Percentiles rank a stretch among this genome's conserved stretches.
Evolutionary conservation across 176 grass and related monocot genomes (phyloP).

Genomic region (Phyllostachys edulis): DNA sequence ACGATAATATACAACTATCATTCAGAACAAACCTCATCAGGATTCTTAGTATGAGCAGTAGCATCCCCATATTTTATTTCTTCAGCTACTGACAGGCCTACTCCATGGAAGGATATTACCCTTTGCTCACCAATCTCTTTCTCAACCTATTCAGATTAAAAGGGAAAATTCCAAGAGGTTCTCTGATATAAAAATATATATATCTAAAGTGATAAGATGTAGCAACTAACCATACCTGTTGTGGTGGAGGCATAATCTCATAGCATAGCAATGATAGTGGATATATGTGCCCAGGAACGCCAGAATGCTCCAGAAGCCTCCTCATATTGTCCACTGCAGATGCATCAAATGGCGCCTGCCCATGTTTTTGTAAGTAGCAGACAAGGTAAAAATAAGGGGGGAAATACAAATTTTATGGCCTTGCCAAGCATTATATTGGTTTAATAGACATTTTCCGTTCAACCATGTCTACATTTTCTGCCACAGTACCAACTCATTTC

Average conservation of each 20-base stretch:
- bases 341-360: slow-evolving; percentile 83
- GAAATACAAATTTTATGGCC: slow-evolving; percentile 15
- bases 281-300: slow-evolving; percentile 83
- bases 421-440: slow-evolving; percentile 16
- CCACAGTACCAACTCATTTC: neutral
- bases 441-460: neutral
- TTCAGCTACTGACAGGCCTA: slow-evolving; percentile 75
- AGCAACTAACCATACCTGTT: slow-evolving; percentile 51
- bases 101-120: slow-evolving; percentile 84
- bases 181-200: neutral
- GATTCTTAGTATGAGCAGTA: slow-evolving; percentile 46
- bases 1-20: slow-evolving; percentile 20
- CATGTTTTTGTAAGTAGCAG: slow-evolving; percentile 51
- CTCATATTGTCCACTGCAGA: slow-evolving; percentile 97
- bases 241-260: slow-evolving; percentile 96
- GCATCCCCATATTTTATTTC: slow-evolving; percentile 69
- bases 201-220: neutral
- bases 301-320: slow-evolving; percentile 86
- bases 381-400: slow-evolving; percentile 23
- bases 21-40: slow-evolving; percentile 61
- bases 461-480: neutral
- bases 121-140: slow-evolving; percentile 97
- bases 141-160: slow-evolving; percentile 60
- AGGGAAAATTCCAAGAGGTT: slow-evolving; percentile 22
- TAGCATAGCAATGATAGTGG: slow-evolving; percentile 85